Evolutionary conservation across 371 early-diverging fungal species (phyloP), one percentile per base, ranked within the genome.

Genomic region (Actinomucor elegans): DNA sequence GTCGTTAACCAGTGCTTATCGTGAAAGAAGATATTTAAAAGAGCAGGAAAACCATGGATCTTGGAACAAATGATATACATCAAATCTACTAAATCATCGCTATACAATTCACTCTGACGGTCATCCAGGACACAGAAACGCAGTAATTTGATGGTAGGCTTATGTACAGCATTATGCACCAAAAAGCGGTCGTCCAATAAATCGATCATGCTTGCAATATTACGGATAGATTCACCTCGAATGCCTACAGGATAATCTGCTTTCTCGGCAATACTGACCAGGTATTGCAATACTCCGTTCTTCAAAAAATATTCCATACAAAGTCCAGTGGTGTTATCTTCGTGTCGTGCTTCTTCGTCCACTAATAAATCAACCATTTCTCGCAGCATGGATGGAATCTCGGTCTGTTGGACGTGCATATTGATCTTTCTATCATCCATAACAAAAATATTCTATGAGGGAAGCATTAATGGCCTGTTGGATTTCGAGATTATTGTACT

Each of bases 271-370:
- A 89, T 81, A 29, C 77, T 77, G 32, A 96, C 93, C 29, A 97
- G 78, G 34, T 84, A 79, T 27, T 81, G 85, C 31, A 97, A 70
- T 32, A 97, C 77, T 36, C 84, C 83, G 56, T 91, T 86, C 56
- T 89, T 92, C 55, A 97, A 77, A 48, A 94, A 86, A 45, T 90
- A 88, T 62, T 97, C 97, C 83, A 94, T 94, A 67, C 96, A 95
- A 1, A 88, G 83, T 18, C 94, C 96, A 0, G 90, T 89, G 1
- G 86, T 80, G 28, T 80, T 79, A 32, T 86, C 81, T 9, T 85
- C 78, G 53, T 86, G 86, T 31, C 87, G 67, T 21, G 86, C 86
- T 59, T 94, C 92, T 73, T 97, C 97, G 64, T 92, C 92, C 10
- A 94, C 89, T 10, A 97, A 77, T 57, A 94, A 71, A 69, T 94